A percentile compares a stretch with the other conserved stretches of the same genome.
These are phyloP conservation scores for Hygrocybe coccinea DNA, from an alignment of 768 basidiomycete genomes.

Conservation along the genomic window DNA sequence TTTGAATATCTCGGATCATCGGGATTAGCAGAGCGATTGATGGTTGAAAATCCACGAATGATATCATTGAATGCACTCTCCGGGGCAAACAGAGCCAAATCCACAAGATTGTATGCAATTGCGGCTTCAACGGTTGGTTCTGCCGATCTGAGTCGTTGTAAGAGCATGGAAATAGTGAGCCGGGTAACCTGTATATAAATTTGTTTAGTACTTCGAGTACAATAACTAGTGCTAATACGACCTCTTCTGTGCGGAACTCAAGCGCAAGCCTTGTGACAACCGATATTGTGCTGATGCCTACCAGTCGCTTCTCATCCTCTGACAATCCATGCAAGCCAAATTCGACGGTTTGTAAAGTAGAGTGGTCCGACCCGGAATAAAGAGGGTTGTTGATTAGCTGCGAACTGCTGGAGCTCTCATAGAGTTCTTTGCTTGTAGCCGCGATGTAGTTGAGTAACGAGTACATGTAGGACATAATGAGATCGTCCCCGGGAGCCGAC, in stretches of 20 bases:
- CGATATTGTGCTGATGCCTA: slow-evolving; percentile 87
- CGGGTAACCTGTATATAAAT: slow-evolving; percentile 57
- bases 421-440: slow-evolving; percentile 72
- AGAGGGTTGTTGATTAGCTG: slow-evolving; percentile 41
- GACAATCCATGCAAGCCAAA: slow-evolving; percentile 61
- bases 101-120: slow-evolving; percentile 87
- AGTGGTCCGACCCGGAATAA: slow-evolving; percentile 42
- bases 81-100: slow-evolving; percentile 77
- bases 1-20: slow-evolving; percentile 86
- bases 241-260: slow-evolving; percentile 84
- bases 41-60: slow-evolving; percentile 74
- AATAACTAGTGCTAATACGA: slow-evolving; percentile 20
- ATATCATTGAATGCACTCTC: slow-evolving; percentile 77
- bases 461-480: slow-evolving; percentile 93
- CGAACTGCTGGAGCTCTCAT: slow-evolving; percentile 44
- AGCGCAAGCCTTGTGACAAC: slow-evolving; percentile 84
- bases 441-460: slow-evolving; percentile 91
- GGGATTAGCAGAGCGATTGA: slow-evolving; percentile 81
- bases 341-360: slow-evolving; percentile 55
- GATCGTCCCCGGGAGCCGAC: slow-evolving; percentile 82
- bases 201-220: not conserved
- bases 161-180: slow-evolving; percentile 85
- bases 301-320: slow-evolving; percentile 78
- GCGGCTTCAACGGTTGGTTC: slow-evolving; percentile 88
- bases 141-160: slow-evolving; percentile 79